phyloP scores from a whole-genome alignment of 805 yeast species.

The Ogataea glucozyma region DNA sequence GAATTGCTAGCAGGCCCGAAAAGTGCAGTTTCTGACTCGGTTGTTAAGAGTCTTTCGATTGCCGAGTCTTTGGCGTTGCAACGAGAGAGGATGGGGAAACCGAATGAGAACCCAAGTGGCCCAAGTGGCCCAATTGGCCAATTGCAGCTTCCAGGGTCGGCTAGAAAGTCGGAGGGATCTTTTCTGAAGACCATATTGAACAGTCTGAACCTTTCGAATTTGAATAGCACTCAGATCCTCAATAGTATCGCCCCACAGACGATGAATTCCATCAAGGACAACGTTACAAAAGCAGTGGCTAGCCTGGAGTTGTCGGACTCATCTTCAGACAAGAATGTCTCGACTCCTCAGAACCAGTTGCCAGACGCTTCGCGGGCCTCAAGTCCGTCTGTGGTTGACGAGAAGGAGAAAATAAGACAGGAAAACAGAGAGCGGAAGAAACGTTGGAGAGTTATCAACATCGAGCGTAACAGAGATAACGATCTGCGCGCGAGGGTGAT shows the following conservation, averaged over 20 bases:
- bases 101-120: neutral
- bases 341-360: neutral
- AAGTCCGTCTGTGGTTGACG: conserved; percentile 31
- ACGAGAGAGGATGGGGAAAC: conserved; percentile 43
- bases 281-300: conserved; percentile 17
- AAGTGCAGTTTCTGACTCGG: conserved; percentile 10
- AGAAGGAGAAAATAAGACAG: conserved; percentile 56
- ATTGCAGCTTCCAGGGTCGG: neutral
- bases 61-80: conserved; percentile 62
- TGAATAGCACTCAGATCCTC: conserved; percentile 14
- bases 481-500: conserved; percentile 79
- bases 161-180: conserved; percentile 17
- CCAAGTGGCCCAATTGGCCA: neutral
- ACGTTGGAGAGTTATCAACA: conserved; percentile 80
- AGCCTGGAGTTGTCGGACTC: neutral
- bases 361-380: conserved; percentile 9
- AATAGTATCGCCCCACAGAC: conserved; percentile 15
- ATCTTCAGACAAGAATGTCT: neutral
- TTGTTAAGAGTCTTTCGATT: conserved; percentile 45
- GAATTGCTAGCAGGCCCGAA: conserved; percentile 1
- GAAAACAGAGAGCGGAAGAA: conserved; percentile 79
- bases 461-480: conserved; percentile 80
- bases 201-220: conserved; percentile 11
- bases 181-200: conserved; percentile 17
- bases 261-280: conserved; percentile 17